These are phyloP conservation scores for Aureobasidium namibiae DNA, from an alignment of 2,329 filamentous ascomycete species.

Conservation along the genomic window DNA sequence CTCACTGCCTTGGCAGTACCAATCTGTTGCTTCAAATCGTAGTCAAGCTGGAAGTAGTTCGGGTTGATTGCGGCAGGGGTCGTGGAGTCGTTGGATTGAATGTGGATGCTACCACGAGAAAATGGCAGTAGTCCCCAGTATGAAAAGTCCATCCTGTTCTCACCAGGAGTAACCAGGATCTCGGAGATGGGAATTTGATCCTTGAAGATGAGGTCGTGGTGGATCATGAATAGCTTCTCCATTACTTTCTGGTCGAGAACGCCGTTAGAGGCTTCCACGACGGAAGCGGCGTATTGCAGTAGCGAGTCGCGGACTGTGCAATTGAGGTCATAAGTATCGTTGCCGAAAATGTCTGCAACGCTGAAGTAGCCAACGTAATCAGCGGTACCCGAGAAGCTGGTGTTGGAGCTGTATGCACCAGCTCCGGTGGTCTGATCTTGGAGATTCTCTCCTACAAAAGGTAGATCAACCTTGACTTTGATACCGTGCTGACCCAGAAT, in stretches of 20 bases:
- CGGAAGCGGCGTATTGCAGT: conserved; percentile 20
- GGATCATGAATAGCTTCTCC: conserved; percentile 36
- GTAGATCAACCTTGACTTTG: conserved; percentile 23
- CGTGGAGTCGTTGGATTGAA: conserved; percentile 23
- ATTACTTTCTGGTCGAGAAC: conserved; percentile 34
- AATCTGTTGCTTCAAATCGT: conserved; percentile 27
- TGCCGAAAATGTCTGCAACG: conserved; percentile 28
- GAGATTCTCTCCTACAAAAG: conserved; percentile 29
- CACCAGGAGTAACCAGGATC: conserved; percentile 31
- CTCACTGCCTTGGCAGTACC: conserved; percentile 25
- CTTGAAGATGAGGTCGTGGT: conserved; percentile 43
- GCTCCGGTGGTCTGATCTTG: conserved; percentile 22
- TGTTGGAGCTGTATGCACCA: conserved; percentile 19
- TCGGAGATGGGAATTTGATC: conserved; percentile 39
- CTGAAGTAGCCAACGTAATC: conserved; percentile 26
- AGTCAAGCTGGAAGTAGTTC: conserved; percentile 32
- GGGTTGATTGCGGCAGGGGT: conserved; percentile 32
- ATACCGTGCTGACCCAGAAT: conserved; percentile 24
- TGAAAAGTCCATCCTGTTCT: conserved; percentile 26
- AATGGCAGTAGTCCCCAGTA: conserved; percentile 30
- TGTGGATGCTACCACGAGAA: conserved; percentile 28
- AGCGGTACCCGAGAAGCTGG: conserved; percentile 26
- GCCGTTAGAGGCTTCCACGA: conserved; percentile 21
- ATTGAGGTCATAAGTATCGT: conserved; percentile 17
- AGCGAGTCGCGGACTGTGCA: conserved; percentile 20